Evolutionary conservation across 306 rosid species (phyloP).

Genomic region (Mimosa pudica): DNA sequence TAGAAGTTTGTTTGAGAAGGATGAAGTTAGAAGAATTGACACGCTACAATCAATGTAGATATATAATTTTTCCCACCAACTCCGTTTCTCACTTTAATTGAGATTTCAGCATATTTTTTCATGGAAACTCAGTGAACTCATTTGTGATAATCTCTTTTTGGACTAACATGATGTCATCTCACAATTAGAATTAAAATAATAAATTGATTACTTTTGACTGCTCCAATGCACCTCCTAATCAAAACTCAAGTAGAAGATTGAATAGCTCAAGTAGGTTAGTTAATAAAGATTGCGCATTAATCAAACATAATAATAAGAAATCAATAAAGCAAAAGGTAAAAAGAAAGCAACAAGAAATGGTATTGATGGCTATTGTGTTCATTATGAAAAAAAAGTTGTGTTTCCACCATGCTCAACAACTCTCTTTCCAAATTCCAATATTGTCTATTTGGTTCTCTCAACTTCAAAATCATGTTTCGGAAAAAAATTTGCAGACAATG

Average conservation of each 20-base stretch:
- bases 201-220: neutral
- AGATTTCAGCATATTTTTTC: neutral
- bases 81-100: neutral
- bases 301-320: slow-evolving; percentile 3
- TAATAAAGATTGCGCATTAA: slow-evolving; percentile 5
- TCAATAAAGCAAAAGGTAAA: neutral
- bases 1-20: neutral
- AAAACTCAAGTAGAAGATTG: neutral
- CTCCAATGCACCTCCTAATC: neutral
- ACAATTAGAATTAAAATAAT: neutral
- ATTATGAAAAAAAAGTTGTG: slow-evolving; percentile 8
- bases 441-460: neutral
- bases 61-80: neutral
- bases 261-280: slow-evolving; percentile 4
- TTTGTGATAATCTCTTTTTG: neutral
- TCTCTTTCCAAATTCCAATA: neutral
- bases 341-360: neutral
- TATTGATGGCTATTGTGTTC: neutral
- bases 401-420: slow-evolving; percentile 24
- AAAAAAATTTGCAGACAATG: neutral
- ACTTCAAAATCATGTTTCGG: neutral
- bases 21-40: neutral
- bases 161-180: neutral
- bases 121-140: neutral
- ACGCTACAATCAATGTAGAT: neutral